phyloP scores from a whole-genome alignment of 176 grass and related monocot species.

The Canna indica region DNA sequence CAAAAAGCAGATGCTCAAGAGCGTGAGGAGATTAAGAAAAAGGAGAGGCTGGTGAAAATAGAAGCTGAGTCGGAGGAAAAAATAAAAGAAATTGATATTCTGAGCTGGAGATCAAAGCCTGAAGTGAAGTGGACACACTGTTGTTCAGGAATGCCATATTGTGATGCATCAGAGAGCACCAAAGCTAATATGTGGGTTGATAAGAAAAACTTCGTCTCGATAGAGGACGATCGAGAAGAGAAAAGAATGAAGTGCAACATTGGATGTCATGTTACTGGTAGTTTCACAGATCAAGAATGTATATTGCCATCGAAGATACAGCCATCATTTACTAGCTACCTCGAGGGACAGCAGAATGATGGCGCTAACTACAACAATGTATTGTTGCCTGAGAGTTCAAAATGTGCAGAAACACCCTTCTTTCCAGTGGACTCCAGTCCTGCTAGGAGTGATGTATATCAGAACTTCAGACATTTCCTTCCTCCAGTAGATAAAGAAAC shows the following conservation, averaged over 20 bases:
- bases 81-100: neutral
- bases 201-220: conserved; percentile 1
- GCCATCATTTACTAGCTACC: neutral
- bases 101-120: neutral
- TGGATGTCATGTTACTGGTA: neutral
- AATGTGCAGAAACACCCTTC: neutral
- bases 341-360: neutral
- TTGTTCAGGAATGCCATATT: conserved; percentile 3
- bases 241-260: conserved; percentile 7
- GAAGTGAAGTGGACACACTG: conserved; percentile 14
- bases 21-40: neutral
- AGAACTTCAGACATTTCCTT: conserved; percentile 1
- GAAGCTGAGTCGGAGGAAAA: neutral
- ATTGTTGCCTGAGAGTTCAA: neutral
- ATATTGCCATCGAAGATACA: neutral
- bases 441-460: neutral
- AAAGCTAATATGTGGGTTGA: neutral
- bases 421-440: neutral
- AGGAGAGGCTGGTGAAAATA: neutral
- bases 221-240: conserved; percentile 10
- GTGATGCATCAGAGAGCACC: conserved; percentile 15
- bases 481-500: neutral
- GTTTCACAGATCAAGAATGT: neutral
- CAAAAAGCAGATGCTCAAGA: neutral
- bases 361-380: neutral